Base-by-base conservation (phyloP, 1,284 basidiomycete genomes). In the Fomitopsis palustris region DNA sequence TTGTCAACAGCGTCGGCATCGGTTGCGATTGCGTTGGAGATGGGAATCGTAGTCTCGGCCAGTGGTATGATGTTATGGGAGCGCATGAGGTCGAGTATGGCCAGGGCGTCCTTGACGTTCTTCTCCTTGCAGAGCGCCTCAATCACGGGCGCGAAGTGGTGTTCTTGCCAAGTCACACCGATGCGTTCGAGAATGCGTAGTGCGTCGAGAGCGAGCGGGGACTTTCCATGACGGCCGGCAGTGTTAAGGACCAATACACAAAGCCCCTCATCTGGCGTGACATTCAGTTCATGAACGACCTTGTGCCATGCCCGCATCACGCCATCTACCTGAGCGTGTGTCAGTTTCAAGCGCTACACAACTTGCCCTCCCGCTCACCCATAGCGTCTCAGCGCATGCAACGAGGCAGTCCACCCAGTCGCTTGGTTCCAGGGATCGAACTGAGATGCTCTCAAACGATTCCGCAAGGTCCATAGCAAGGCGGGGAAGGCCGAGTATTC, bases 251-350 rank as follows among this genome's bases (percentile, higher is more conserved):
- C 83, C 33, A 81, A 75, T 16, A 88, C 67, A 64, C 88, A 87
- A 17, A 88, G 71, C 0, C 92, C 92, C 76, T 94, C 91, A 65
- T 91, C 88, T 0, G 89, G 90, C 0, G 77, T 74, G 53, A 88
- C 69, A 49, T 77, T 75, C 38, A 83, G 70, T 21, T 80, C 77
- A 9, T 79, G 68, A 3, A 87, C 82, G 27, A 84, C 77, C 39
- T 80, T 80, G 9, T 80, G 65, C 93, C 92, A 95, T 42, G 83
- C 84, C 53, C 71, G 69, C 37, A 77, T 62, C 4, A 88, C 84
- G 10, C 91, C 92, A 6, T 90, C 84, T 23, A 78, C 74, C 91
- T 95, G 31, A 57, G 59, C 12, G 49, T 16, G 49, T 2, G 4
- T 39, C 17, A 38, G 19, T n/a, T 21, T 21, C 19, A 8, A 17